These are phyloP conservation scores for Toxicodendron radicans DNA, from an alignment of 345 rosid species.

Conservation along the genomic window DNA sequence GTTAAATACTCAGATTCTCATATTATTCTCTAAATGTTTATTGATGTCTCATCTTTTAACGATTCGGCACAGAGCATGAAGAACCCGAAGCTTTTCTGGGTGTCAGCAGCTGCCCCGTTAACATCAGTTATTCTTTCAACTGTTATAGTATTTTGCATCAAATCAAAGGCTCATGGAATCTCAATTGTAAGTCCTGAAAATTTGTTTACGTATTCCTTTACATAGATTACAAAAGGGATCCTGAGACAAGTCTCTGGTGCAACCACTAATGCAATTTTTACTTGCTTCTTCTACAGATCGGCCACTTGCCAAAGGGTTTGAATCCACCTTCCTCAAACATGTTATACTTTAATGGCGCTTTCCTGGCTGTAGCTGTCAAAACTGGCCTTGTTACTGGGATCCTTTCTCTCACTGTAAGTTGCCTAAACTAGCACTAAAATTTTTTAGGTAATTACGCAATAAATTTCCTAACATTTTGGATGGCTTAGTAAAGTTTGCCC, in stretches of 20 bases:
- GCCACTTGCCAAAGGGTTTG: conserved; percentile 84
- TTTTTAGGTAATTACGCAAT: not conserved
- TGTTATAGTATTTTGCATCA: conserved; percentile 46
- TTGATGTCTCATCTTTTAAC: conserved; percentile 6
- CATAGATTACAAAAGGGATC: not conserved
- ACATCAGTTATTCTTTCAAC: conserved; percentile 79
- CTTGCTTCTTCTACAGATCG: conserved; percentile 55
- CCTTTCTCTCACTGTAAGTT: conserved; percentile 82
- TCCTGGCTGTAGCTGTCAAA: conserved; percentile 71
- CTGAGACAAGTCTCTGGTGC: not conserved
- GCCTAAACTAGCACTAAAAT: not conserved
- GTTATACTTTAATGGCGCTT: conserved; percentile 57
- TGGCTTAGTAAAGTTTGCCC: not conserved
- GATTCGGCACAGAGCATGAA: conserved; percentile 59
- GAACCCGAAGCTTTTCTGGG: conserved; percentile 92
- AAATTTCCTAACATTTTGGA: not conserved
- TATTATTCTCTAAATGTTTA: not conserved
- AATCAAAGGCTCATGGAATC: conserved; percentile 62
- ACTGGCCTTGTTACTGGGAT: conserved; percentile 92
- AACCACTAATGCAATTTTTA: not conserved
- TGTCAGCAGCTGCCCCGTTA: conserved; percentile 91
- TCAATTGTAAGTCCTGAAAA: conserved; percentile 56
- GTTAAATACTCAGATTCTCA: not conserved
- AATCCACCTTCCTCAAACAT: conserved; percentile 91
- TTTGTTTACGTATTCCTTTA: not conserved